A percentile compares a stretch with the other conserved stretches of the same genome.
Evolutionary conservation across 1,284 basidiomycete species (phyloP).

Genomic region (Apiotrichum porosum): DNA sequence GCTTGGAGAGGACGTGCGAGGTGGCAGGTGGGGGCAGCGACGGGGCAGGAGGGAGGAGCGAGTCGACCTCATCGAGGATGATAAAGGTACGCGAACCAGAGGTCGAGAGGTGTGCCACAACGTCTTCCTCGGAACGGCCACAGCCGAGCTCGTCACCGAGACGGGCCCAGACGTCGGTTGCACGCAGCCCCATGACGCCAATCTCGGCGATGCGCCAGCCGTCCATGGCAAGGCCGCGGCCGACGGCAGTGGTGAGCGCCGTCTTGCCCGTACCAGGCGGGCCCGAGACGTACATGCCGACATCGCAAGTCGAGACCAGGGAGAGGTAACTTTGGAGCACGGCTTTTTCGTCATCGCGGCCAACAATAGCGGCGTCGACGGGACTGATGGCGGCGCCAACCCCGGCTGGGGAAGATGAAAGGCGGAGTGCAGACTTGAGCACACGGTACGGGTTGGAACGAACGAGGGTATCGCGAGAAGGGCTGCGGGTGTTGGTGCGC

Average conservation of each 20-base stretch:
- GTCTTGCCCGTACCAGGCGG: slow-evolving; percentile 51
- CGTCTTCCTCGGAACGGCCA: slow-evolving; percentile 32
- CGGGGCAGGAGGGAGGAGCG: slow-evolving; percentile 42
- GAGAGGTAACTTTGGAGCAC: slow-evolving; percentile 35
- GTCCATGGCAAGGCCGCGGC: slow-evolving; percentile 21
- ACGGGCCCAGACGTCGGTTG: slow-evolving; percentile 35
- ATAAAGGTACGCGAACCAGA: slow-evolving; percentile 29
- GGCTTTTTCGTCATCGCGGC: slow-evolving; percentile 42
- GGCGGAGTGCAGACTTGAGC: slow-evolving; percentile 40
- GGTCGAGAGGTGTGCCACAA: slow-evolving; percentile 19
- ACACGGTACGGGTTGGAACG: slow-evolving; percentile 40
- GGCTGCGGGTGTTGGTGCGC: background rate
- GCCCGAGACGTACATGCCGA: slow-evolving; percentile 47
- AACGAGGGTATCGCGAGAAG: background rate
- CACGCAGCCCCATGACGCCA: slow-evolving; percentile 46
- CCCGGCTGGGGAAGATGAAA: slow-evolving; percentile 25
- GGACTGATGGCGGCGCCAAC: background rate
- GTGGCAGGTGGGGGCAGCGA: slow-evolving; percentile 30
- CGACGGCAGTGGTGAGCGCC: slow-evolving; percentile 42
- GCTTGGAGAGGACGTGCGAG: slow-evolving; percentile 41
- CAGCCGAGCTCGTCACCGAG: slow-evolving; percentile 33
- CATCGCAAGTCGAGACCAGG: slow-evolving; percentile 21
- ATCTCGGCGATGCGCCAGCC: slow-evolving; percentile 43
- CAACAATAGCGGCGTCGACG: slow-evolving; percentile 31
- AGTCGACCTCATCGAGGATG: slow-evolving; percentile 49